Evolutionary conservation across 768 basidiomycete species (phyloP).

Genomic region (Agrocybe praecox): DNA sequence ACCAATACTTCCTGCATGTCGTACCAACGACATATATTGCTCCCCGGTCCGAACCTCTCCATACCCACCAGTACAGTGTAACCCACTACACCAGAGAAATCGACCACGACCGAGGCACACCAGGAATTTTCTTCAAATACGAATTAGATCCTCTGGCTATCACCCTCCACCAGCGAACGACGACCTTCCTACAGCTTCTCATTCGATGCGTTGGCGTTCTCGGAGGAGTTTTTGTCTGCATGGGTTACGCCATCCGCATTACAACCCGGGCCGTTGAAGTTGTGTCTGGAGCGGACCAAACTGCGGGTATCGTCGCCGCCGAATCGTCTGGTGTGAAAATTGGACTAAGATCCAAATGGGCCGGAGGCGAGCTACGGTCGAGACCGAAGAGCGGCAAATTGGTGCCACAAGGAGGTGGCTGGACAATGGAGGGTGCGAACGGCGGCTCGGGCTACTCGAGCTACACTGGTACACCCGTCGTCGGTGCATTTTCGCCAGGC

Average conservation of each 20-base stretch:
- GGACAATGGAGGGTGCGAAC: constrained; percentile 55
- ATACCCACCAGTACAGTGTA: constrained; percentile 90
- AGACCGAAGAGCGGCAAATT: constrained; percentile 48
- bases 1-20: constrained; percentile 94
- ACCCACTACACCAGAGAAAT: constrained; percentile 87
- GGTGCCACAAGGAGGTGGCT: constrained; percentile 58
- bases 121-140: constrained; percentile 98
- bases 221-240: constrained; percentile 88
- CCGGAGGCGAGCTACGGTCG: constrained; percentile 62
- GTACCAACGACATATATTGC: constrained; percentile 94
- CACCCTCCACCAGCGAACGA: constrained; percentile 88
- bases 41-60: constrained; percentile 61
- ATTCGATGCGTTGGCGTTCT: constrained; percentile 91
- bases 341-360: constrained; percentile 67
- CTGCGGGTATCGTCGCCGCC: constrained; percentile 60
- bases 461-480: constrained; percentile 34
- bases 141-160: constrained; percentile 91
- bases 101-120: constrained; percentile 75
- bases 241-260: constrained; percentile 73
- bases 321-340: constrained; percentile 60
- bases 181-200: constrained; percentile 75
- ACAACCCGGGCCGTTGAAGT: constrained; percentile 67
- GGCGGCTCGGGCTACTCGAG: constrained; percentile 36
- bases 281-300: constrained; percentile 55
- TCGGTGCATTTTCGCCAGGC: constrained; percentile 28